Conservation (phyloP, 2,329 filamentous ascomycete genomes). For the Pseudogymnoascus destructans region DNA sequence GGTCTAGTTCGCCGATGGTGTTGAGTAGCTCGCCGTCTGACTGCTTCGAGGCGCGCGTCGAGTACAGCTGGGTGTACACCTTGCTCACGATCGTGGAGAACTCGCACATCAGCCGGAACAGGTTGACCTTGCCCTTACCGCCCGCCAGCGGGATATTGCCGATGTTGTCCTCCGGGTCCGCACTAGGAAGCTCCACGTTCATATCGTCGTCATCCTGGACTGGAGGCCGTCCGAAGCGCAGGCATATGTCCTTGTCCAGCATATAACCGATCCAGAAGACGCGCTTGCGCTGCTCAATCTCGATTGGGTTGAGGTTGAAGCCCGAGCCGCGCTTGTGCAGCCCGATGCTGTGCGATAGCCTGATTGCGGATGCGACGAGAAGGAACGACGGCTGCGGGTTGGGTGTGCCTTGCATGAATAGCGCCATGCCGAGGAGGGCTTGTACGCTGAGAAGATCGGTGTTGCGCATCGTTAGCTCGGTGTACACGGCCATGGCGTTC, state of each 20-base stretch:
- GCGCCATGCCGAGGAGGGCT: slow-evolving; percentile 79
- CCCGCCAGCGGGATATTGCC: slow-evolving; percentile 86
- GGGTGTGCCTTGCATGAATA: slow-evolving; percentile 91
- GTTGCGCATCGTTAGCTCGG: slow-evolving; percentile 89
- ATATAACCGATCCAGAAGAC: slow-evolving; percentile 70
- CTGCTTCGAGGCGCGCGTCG: slow-evolving; percentile 80
- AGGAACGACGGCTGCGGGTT: slow-evolving; percentile 93
- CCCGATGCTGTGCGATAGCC: slow-evolving; percentile 85
- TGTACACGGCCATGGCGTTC: slow-evolving; percentile 87
- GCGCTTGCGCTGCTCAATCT: slow-evolving; percentile 78
- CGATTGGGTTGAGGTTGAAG: slow-evolving; percentile 85
- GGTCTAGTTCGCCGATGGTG: slow-evolving; percentile 89
- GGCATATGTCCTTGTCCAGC: slow-evolving; percentile 60
- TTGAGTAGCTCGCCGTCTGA: slow-evolving; percentile 87
- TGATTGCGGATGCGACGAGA: slow-evolving; percentile 78
- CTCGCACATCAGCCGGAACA: slow-evolving; percentile 86
- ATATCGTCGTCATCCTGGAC: slow-evolving; percentile 71
- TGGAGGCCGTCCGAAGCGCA: slow-evolving; percentile 58
- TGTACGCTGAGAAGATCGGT: slow-evolving; percentile 92
- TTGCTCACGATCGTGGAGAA: slow-evolving; percentile 86
- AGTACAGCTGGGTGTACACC: slow-evolving; percentile 88
- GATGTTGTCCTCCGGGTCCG: slow-evolving; percentile 81
- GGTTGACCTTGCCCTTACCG: slow-evolving; percentile 83
- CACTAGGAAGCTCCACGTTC: slow-evolving; percentile 90
- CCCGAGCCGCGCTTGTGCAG: slow-evolving; percentile 86